Base-by-base conservation (phyloP, 495 filamentous ascomycete species). In the Aspergillus kassunensis region DNA sequence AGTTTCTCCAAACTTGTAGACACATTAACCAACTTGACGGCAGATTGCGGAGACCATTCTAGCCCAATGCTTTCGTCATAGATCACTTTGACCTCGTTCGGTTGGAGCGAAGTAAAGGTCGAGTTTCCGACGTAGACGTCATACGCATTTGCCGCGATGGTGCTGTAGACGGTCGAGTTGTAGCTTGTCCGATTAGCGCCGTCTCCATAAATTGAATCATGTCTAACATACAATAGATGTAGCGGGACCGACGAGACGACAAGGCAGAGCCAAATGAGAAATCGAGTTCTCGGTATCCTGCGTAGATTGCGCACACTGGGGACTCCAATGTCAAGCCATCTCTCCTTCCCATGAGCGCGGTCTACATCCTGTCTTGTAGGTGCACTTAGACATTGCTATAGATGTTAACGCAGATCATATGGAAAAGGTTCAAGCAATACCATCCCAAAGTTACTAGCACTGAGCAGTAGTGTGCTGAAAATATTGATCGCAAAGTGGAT, bases 161-260 rank as follows among this genome's bases (percentile, higher is more conserved):
- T 37, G 16, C 30, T 25, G 33, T 35, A 52, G 2, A 52, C 30
- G 1, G 49, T 52, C 2, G 49, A 44, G 15, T 52, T 52, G 20
- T 52, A 51, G 13, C 49, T 44, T 4, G 27, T 7, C 13, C 8
- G 6, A 4, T 19, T 18, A 18, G 13, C 4, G 9, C 11, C 12
- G 8, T 25, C 49, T 8, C 18, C n/a, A n/a, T n/a, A n/a, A n/a
- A n/a, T n/a, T n/a, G n/a, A n/a, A n/a, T n/a, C n/a, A n/a, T n/a
- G n/a, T n/a, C n/a, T n/a, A n/a, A n/a, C n/a, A n/a, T n/a, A 52
- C 40, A 52, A 21, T 19, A 52, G 18, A 37, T 52, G 49, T 3
- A 52, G 25, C 4, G 41, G 41, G 19, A 52, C 27, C 7, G 49
- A 52, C 3, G 39, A 44, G 10, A 44, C 10, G 2, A 27, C 33